Percentiles rank a stretch among this genome's conserved stretches.
phyloP scores from a whole-genome alignment of 129 eudicot species.

The Glebionis coronaria region DNA sequence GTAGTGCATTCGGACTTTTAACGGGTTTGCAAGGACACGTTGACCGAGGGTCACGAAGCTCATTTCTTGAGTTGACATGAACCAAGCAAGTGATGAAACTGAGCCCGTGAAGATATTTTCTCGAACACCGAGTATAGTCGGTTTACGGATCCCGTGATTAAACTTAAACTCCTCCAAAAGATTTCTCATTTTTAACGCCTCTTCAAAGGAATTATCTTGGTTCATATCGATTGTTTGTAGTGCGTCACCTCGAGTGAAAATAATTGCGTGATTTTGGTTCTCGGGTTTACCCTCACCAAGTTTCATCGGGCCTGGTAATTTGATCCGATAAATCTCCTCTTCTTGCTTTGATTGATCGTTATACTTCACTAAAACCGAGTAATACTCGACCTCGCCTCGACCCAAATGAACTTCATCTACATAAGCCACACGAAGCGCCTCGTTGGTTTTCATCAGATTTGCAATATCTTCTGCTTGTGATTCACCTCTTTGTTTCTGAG shows the following conservation, averaged over 20 bases:
- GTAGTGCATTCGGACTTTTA: slow-evolving; percentile 92
- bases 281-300: slow-evolving; percentile 97
- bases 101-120: slow-evolving; percentile 93
- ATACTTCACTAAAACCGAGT: slow-evolving; percentile 79
- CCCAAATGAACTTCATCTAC: slow-evolving; percentile 71
- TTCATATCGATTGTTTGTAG: slow-evolving; percentile 93
- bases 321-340: slow-evolving; percentile 75
- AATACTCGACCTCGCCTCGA: slow-evolving; percentile 65
- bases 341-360: slow-evolving; percentile 60
- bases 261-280: slow-evolving; percentile 92
- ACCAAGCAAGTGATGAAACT: slow-evolving; percentile 92
- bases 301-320: slow-evolving; percentile 86
- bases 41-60: slow-evolving; percentile 94
- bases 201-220: slow-evolving; percentile 86
- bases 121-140: slow-evolving; percentile 88
- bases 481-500: slow-evolving; percentile 63
- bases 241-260: slow-evolving; percentile 93
- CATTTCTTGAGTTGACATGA: slow-evolving; percentile 95
- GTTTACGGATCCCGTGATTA: slow-evolving; percentile 68
- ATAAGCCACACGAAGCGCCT: slow-evolving; percentile 95
- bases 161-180: slow-evolving; percentile 74
- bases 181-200: slow-evolving; percentile 87
- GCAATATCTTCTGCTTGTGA: slow-evolving; percentile 77
- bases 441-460: slow-evolving; percentile 71
- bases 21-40: slow-evolving; percentile 90